These are phyloP conservation scores for Trametes sanguinea DNA, from an alignment of 768 basidiomycete species.

Conservation along the genomic window DNA sequence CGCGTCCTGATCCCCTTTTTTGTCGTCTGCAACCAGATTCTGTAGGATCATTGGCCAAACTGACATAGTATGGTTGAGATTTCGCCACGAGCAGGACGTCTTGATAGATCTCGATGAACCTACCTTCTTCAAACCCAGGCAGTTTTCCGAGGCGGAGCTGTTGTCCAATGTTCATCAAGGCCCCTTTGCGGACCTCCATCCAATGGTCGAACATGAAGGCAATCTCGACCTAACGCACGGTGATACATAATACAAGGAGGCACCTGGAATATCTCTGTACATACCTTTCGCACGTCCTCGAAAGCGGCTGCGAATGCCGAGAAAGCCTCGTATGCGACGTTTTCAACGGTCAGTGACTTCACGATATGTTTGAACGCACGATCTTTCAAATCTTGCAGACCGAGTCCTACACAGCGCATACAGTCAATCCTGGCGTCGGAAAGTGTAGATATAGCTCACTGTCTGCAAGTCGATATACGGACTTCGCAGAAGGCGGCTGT, in stretches of 20 bases:
- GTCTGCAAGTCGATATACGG: slow-evolving; percentile 81
- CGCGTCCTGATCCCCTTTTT: slow-evolving; percentile 10
- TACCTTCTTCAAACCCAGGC: slow-evolving; percentile 87
- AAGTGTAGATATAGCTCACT: slow-evolving; percentile 45
- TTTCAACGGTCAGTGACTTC: slow-evolving; percentile 72
- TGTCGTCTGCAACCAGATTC: slow-evolving; percentile 41
- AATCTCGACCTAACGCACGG: slow-evolving; percentile 54
- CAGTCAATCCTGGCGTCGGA: not conserved
- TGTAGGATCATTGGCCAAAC: slow-evolving; percentile 72
- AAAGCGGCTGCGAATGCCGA: slow-evolving; percentile 83
- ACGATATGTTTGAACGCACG: slow-evolving; percentile 77
- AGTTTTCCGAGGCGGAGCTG: slow-evolving; percentile 83
- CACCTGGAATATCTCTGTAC: slow-evolving; percentile 3
- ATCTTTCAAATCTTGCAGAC: slow-evolving; percentile 69
- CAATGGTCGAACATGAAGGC: slow-evolving; percentile 81
- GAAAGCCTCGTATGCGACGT: slow-evolving; percentile 85
- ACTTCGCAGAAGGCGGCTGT: slow-evolving; percentile 80
- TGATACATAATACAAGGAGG: not conserved
- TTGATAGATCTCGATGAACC: slow-evolving; percentile 12
- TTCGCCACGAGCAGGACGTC: too few relatives aligned
- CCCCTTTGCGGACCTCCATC: slow-evolving; percentile 76
- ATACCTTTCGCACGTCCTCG: slow-evolving; percentile 75
- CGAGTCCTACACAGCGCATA: slow-evolving; percentile 53
- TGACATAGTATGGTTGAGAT: slow-evolving; percentile 14
- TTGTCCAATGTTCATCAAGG: slow-evolving; percentile 82